phyloP scores from a whole-genome alignment of 2,329 filamentous ascomycete species.

The Lizonia empirigonia region DNA sequence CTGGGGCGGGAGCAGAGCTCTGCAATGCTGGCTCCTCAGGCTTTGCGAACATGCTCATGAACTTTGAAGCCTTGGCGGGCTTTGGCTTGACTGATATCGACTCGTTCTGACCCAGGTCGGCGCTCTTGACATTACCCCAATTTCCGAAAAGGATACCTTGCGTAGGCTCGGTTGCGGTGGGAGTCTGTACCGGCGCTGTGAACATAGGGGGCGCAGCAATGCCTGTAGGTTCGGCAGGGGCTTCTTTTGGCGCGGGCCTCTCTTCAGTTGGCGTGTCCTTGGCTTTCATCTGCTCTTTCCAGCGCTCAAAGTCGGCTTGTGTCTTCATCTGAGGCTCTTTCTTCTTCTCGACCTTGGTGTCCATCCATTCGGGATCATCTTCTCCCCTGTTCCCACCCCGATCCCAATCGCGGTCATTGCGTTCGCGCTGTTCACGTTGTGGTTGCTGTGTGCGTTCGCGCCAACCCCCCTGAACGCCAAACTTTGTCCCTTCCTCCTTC shows the following conservation, averaged over 20 bases:
- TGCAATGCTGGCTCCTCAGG: constrained; percentile 44
- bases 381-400: constrained; percentile 58
- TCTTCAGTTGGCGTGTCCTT: constrained; percentile 56
- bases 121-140: constrained; percentile 58
- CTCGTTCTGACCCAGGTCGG: constrained; percentile 41
- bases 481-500: constrained; percentile 54
- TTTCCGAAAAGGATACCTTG: constrained; percentile 79
- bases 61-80: constrained; percentile 79
- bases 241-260: constrained; percentile 49
- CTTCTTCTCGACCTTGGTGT: constrained; percentile 68
- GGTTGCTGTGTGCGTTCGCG: constrained; percentile 51
- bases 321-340: constrained; percentile 75
- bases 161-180: constrained; percentile 65
- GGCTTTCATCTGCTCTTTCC: constrained; percentile 89
- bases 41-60: constrained; percentile 72
- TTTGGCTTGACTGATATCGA: constrained; percentile 46
- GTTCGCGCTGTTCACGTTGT: constrained; percentile 25
- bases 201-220: constrained; percentile 45
- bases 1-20: constrained; percentile 20
- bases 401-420: constrained; percentile 62
- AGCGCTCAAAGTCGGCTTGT: constrained; percentile 89
- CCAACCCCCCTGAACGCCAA: constrained; percentile 62
- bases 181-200: constrained; percentile 56
- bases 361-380: constrained; percentile 88
- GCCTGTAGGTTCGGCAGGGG: constrained; percentile 23